Conservation (phyloP, 257 asterid genomes). For the Ocimum tenuiflorum region DNA sequence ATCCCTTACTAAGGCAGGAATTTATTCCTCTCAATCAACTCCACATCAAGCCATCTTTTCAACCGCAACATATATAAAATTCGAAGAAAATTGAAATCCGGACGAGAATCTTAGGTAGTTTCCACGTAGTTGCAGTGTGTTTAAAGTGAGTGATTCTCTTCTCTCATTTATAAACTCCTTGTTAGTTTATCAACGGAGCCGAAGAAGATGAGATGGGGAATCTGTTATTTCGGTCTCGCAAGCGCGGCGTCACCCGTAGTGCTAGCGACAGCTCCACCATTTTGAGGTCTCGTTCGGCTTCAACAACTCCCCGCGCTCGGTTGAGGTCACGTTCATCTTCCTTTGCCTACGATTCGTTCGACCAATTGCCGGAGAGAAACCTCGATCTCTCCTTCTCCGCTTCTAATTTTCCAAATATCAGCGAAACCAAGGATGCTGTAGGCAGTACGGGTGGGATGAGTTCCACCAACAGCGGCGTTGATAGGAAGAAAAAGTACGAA, state of each 20-base stretch:
- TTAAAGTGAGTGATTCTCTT: neutral
- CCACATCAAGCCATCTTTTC: neutral
- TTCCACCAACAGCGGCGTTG: slow-evolving; percentile 19
- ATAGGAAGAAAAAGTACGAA: slow-evolving; percentile 42
- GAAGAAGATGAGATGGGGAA: slow-evolving; percentile 42
- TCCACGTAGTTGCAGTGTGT: slow-evolving; percentile 24
- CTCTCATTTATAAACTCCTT: neutral
- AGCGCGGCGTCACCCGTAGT: slow-evolving; percentile 6
- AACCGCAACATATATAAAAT: neutral
- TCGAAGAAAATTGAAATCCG: neutral
- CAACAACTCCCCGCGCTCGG: neutral
- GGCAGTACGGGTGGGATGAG: slow-evolving; percentile 19
- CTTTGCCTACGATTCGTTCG: slow-evolving; percentile 9
- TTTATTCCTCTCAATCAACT: slow-evolving; percentile 10
- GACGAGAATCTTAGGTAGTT: slow-evolving; percentile 18
- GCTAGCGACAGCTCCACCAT: neutral
- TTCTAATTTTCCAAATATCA: neutral
- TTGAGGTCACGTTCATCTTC: slow-evolving; percentile 13
- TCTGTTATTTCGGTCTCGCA: slow-evolving; percentile 21
- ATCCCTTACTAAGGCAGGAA: slow-evolving; percentile 7
- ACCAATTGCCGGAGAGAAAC: slow-evolving; percentile 17
- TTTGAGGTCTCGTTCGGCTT: slow-evolving; percentile 1
- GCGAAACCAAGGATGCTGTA: neutral
- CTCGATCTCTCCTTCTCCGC: neutral
- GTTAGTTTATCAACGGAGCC: neutral